Conservation (phyloP, 2,329 filamentous ascomycete genomes). For the Calonectria henricotiae region DNA sequence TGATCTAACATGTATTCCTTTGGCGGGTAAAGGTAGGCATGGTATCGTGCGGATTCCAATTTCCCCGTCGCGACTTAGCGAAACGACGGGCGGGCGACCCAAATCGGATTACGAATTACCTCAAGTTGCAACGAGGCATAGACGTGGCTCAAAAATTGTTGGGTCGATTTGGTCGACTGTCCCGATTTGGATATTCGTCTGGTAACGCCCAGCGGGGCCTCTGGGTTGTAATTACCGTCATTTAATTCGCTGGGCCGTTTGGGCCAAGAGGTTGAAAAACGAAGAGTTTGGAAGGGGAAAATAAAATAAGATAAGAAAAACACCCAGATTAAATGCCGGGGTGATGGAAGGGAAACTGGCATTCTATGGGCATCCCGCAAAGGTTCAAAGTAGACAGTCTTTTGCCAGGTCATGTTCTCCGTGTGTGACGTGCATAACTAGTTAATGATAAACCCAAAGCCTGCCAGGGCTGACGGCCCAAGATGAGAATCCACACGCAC, state of each 20-base stretch:
- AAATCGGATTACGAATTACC: conserved; percentile 13
- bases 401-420: conserved; percentile 14
- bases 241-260: conserved; percentile 37
- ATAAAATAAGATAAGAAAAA: neutral
- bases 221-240: neutral
- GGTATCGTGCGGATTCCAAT: neutral
- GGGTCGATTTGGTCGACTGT: neutral
- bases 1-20: neutral
- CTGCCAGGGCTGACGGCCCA: neutral
- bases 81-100: neutral
- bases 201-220: conserved; percentile 9
- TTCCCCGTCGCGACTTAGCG: neutral
- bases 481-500: conserved; percentile 24
- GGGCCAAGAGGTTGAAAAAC: too few relatives aligned
- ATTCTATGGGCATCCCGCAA: neutral
- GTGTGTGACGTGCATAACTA: neutral
- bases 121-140: neutral
- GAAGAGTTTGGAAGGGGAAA: neutral
- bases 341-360: neutral
- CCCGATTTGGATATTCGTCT: conserved; percentile 23
- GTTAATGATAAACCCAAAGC: neutral
- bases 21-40: conserved; percentile 14
- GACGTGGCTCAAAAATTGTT: neutral
- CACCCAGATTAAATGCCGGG: too few relatives aligned
- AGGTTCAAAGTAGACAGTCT: neutral